Base-by-base conservation (phyloP, 2,329 filamentous ascomycete genomes). In the Exophiala dermatitidis region DNA sequence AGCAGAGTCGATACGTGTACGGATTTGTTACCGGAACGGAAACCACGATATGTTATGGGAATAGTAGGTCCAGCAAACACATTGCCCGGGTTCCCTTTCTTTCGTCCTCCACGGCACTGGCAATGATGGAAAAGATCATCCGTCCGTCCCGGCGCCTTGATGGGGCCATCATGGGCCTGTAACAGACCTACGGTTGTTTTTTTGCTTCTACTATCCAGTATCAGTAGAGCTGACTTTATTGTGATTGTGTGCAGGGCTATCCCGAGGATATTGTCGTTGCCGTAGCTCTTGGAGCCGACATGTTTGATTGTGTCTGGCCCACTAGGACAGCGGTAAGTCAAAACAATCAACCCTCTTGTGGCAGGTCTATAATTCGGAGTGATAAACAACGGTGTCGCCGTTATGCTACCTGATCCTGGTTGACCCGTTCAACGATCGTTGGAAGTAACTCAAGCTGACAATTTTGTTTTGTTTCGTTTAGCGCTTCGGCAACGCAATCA, bases 221-320 rank as follows among this genome's bases (percentile, higher is more conserved):
- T 19, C 19, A 19, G 19, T 19, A 34, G 37, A n/a, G 26, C 5
- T 32, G 42, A n/a, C 26, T 3, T 19, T 45, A 12, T 46, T 31
- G 46, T 62, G 50, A 46, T 29, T 49, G 30, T n/a, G 29, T 26
- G 10, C 44, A 81, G 78, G 90, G 93, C 8, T 98, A 96, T 69
- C 93, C 93, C 1, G 93, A 97, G 72, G 93, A 98, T 66, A 76
- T 98, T 52, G 81, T 98, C 1, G 90, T 98, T 37, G 94, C 89
- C 49, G 84, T 96, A 3, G 93, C 93, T 1, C 78, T 98, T 0
- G 93, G 93, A 2, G 93, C 93, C 46, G 93, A 98, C 71, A 98
- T 98, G 93, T 98, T 98, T 68, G 93, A 98, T 72, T 98, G 94
- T 67, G 93, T 98, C 4, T 98, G 93, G 93, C 94, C 93, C 1